Conservation (phyloP, 345 rosid species). For the Bruguiera sexangula region DNA sequence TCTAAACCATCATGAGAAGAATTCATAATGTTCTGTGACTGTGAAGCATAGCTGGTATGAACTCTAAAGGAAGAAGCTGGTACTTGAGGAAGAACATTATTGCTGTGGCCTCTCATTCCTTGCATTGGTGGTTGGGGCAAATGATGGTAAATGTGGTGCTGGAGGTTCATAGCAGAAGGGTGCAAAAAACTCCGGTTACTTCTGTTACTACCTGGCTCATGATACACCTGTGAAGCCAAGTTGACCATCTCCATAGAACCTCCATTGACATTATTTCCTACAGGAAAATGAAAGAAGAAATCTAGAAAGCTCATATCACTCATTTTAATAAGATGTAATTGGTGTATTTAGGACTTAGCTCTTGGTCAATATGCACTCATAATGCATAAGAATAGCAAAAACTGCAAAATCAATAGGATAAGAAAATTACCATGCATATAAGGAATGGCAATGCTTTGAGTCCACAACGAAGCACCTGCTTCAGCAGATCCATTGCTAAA, state of each 20-base stretch:
- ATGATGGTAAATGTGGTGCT: slow-evolving; percentile 42
- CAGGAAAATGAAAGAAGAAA: neutral
- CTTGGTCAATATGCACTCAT: neutral
- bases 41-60: slow-evolving; percentile 42
- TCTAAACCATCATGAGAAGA: slow-evolving; percentile 47
- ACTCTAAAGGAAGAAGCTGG: slow-evolving; percentile 38
- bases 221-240: slow-evolving; percentile 40
- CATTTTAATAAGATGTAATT: neutral
- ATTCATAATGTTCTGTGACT: slow-evolving; percentile 35
- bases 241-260: slow-evolving; percentile 47
- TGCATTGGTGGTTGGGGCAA: slow-evolving; percentile 46
- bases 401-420: neutral
- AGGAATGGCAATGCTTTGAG: slow-evolving; percentile 47
- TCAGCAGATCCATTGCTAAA: slow-evolving; percentile 34
- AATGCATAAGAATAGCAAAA: neutral
- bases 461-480: slow-evolving; percentile 56
- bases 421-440: slow-evolving; percentile 56
- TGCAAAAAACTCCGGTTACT: slow-evolving; percentile 39
- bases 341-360: neutral
- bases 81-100: slow-evolving; percentile 48
- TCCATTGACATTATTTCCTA: slow-evolving; percentile 41
- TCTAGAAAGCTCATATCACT: neutral
- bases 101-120: slow-evolving; percentile 55
- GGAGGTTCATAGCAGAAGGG: slow-evolving; percentile 37
- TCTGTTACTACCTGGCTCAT: slow-evolving; percentile 44